These are phyloP conservation scores for Passiflora organensis DNA, from an alignment of 345 rosid genomes.

Conservation along the genomic window DNA sequence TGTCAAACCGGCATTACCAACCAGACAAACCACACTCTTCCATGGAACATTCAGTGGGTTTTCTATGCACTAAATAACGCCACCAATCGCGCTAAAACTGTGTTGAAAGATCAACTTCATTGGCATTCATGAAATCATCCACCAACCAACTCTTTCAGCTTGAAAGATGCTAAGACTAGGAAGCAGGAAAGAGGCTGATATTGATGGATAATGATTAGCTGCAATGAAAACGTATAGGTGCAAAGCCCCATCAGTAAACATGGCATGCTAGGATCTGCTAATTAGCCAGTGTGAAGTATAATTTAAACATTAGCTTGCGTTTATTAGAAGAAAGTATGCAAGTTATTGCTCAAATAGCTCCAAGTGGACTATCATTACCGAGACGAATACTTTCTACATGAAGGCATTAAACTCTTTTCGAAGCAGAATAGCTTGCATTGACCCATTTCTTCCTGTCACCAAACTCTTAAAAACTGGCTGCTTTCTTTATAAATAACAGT, in stretches of 20 bases:
- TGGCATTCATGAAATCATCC: neutral
- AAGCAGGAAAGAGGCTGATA: neutral
- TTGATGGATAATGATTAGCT: neutral
- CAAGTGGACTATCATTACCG: too few relatives aligned
- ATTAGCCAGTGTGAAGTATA: neutral
- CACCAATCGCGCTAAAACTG: constrained; percentile 37
- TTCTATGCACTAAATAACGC: constrained; percentile 32
- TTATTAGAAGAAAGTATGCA: neutral
- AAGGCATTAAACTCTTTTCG: neutral
- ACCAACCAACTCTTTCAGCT: neutral
- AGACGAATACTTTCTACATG: too few relatives aligned
- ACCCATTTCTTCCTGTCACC: constrained; percentile 19
- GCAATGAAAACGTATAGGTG: too few relatives aligned
- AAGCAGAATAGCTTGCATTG: neutral
- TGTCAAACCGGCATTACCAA: constrained; percentile 7
- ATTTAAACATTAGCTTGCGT: constrained; percentile 15
- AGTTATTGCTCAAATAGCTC: neutral
- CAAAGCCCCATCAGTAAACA: neutral
- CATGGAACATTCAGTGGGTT: constrained; percentile 7
- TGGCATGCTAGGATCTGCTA: neutral
- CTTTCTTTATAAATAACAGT: too few relatives aligned
- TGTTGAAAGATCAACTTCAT: constrained; percentile 4
- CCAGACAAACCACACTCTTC: neutral
- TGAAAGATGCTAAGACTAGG: neutral
- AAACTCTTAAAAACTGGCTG: constrained; percentile 1